These are phyloP conservation scores for Arabis alpina DNA, from an alignment of 345 rosid genomes.

Conservation along the genomic window DNA sequence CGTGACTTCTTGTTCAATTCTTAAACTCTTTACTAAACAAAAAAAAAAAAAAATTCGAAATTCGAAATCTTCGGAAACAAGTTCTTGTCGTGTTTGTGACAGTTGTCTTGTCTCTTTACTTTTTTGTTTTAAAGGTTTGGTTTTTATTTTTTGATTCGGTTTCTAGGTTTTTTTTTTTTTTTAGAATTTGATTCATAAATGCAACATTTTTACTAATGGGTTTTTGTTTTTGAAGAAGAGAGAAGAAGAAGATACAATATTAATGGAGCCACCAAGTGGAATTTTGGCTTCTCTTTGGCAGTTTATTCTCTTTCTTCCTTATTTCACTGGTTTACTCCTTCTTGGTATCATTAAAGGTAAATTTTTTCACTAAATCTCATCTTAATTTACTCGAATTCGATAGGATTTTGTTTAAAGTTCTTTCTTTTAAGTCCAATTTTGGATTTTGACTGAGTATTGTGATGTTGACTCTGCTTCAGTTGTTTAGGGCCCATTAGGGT, in stretches of 20 bases:
- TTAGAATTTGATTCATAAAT: slow-evolving; percentile 15
- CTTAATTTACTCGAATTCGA: slow-evolving; percentile 3
- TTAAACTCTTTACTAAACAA: neutral
- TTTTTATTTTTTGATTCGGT: neutral
- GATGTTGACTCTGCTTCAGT: slow-evolving; percentile 24
- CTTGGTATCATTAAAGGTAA: slow-evolving; percentile 80
- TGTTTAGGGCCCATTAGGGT: slow-evolving; percentile 15
- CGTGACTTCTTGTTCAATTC: slow-evolving; percentile 31
- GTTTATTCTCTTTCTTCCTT: slow-evolving; percentile 80
- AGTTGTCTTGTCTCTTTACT: slow-evolving; percentile 29
- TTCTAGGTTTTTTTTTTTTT: slow-evolving; percentile 26
- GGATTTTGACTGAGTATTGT: slow-evolving; percentile 14
- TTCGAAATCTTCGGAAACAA: slow-evolving; percentile 30
- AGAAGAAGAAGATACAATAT: neutral
- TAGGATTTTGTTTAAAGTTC: neutral
- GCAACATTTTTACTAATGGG: slow-evolving; percentile 38
- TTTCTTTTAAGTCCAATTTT: slow-evolving; percentile 8
- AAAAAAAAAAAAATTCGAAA: neutral
- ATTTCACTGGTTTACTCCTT: slow-evolving; percentile 73
- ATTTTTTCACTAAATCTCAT: neutral
- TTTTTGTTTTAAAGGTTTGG: neutral
- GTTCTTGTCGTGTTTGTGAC: slow-evolving; percentile 38
- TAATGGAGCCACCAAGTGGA: slow-evolving; percentile 88
- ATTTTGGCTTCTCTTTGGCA: slow-evolving; percentile 65
- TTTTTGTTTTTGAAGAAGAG: slow-evolving; percentile 33